A percentile compares a stretch with the other conserved stretches of the same genome.
phyloP scores from a whole-genome alignment of 441 rosid species.

The Erodium moschatum region DNA sequence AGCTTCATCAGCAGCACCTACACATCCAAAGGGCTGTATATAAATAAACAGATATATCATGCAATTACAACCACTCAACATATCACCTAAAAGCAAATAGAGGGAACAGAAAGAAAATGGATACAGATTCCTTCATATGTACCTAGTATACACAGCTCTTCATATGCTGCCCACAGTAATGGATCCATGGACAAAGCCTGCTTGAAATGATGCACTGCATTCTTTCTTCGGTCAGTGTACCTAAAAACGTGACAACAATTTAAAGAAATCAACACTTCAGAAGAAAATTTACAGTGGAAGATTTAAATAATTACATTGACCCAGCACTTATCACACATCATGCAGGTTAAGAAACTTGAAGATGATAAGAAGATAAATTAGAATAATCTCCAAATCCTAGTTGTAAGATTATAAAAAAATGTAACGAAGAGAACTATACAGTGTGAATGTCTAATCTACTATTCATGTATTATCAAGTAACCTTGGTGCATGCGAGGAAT shows the following conservation, averaged over 20 bases:
- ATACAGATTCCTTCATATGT: slow-evolving; percentile 12
- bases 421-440: not conserved
- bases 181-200: slow-evolving; percentile 47
- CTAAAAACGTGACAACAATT: slow-evolving; percentile 24
- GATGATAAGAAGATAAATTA: not conserved
- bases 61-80: not conserved
- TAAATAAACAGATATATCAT: slow-evolving; percentile 2
- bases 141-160: slow-evolving; percentile 48
- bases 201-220: slow-evolving; percentile 41
- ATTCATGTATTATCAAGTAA: not conserved
- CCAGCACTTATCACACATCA: not conserved
- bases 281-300: not conserved
- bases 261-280: not conserved
- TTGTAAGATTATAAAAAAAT: not conserved
- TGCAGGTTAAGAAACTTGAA: not conserved
- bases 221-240: slow-evolving; percentile 33
- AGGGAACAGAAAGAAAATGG: not conserved
- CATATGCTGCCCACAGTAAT: slow-evolving; percentile 50
- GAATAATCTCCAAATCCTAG: not conserved
- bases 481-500: not conserved
- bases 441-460: not conserved
- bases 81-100: not conserved
- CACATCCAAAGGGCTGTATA: not conserved
- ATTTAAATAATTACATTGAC: not conserved
- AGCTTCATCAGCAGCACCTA: slow-evolving; percentile 51